Evolutionary conservation across 1,284 basidiomycete species (phyloP).

Genomic region (Ustilago tritici): DNA sequence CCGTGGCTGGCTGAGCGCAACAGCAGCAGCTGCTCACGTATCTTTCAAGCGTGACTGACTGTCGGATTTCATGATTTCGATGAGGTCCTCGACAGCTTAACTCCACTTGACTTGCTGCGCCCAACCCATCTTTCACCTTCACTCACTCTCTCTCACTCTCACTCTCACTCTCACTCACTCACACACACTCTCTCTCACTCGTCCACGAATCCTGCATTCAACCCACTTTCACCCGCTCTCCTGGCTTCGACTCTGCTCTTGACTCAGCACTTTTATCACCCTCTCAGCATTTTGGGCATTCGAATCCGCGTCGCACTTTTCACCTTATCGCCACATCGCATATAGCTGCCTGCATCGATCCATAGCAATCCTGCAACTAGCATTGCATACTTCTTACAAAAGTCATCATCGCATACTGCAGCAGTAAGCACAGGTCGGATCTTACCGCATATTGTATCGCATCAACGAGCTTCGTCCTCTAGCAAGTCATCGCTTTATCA

Average conservation of each 20-base stretch:
- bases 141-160: neutral
- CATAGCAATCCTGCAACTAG: neutral
- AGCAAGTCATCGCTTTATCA: neutral
- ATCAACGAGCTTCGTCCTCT: neutral
- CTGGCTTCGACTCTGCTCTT: neutral
- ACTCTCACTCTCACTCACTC: neutral
- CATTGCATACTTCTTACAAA: neutral
- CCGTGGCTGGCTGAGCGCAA: neutral
- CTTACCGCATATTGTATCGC: neutral
- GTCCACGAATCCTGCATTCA: neutral
- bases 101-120: constrained; percentile 2
- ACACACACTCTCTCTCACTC: neutral
- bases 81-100: neutral
- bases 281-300: neutral
- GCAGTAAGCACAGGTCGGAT: neutral
- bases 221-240: neutral
- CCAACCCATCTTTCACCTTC: neutral
- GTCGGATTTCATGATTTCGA: too few relatives aligned
- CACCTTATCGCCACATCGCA: constrained; percentile 6
- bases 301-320: neutral
- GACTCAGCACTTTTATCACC: constrained; percentile 3
- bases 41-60: neutral
- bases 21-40: neutral
- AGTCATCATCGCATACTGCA: neutral
- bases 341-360: neutral